phyloP scores from a whole-genome alignment of 306 rosid genomes.

The Lathyrus oleraceus region DNA sequence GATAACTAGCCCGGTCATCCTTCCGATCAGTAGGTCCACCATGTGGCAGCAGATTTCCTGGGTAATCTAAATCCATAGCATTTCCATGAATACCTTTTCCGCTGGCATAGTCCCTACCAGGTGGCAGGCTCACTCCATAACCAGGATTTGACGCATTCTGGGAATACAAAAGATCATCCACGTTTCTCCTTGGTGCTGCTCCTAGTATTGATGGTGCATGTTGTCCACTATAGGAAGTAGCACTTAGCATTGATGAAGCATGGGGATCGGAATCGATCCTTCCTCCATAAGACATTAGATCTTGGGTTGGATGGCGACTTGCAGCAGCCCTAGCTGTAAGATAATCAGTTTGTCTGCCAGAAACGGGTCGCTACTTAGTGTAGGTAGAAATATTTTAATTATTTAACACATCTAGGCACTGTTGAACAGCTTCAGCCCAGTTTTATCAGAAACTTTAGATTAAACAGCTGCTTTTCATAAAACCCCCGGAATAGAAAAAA shows the following conservation, averaged over 20 bases:
- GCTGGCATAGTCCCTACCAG: constrained; percentile 93
- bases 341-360: constrained; percentile 99
- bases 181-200: constrained; percentile 90
- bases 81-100: constrained; percentile 86
- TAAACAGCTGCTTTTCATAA: constrained; percentile 25
- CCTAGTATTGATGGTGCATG: constrained; percentile 91
- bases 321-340: constrained; percentile 90
- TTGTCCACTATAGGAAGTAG: constrained; percentile 79
- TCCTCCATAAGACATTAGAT: constrained; percentile 82
- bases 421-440: constrained; percentile 55
- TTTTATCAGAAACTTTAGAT: constrained; percentile 41
- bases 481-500: constrained; percentile 33
- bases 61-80: constrained; percentile 72
- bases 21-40: constrained; percentile 64
- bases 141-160: constrained; percentile 92
- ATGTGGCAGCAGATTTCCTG: constrained; percentile 56
- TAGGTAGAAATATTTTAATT: constrained; percentile 63
- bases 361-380: constrained; percentile 93
- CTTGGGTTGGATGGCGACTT: constrained; percentile 89
- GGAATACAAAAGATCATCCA: constrained; percentile 77
- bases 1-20: constrained; percentile 89
- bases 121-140: constrained; percentile 98
- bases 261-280: constrained; percentile 89
- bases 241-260: constrained; percentile 69
- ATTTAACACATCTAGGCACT: constrained; percentile 56